phyloP scores from a whole-genome alignment of 352 stramenopile species.

The Phytophthora tentaculata region DNA sequence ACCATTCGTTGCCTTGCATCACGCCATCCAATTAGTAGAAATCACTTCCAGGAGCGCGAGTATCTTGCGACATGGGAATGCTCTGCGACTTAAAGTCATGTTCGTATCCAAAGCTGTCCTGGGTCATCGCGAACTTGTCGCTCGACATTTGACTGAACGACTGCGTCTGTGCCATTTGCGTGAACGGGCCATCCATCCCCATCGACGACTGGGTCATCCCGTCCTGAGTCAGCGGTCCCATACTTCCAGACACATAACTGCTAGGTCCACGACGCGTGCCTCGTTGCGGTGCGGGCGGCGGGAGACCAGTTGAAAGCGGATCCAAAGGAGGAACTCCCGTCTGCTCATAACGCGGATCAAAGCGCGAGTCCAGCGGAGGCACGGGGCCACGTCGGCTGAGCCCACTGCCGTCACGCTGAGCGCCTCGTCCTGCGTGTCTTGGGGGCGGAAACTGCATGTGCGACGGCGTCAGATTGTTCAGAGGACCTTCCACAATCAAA shows the following conservation, averaged over 20 bases:
- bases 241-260: conserved; percentile 40
- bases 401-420: conserved; percentile 37
- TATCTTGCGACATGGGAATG: conserved; percentile 83
- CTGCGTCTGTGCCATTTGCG: conserved; percentile 79
- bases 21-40: conserved; percentile 64
- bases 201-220: conserved; percentile 69
- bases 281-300: conserved; percentile 44
- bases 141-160: conserved; percentile 86
- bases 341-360: conserved; percentile 86
- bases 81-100: conserved; percentile 88
- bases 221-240: conserved; percentile 81
- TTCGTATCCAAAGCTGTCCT: conserved; percentile 82
- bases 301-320: conserved; percentile 32
- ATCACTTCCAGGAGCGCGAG: conserved; percentile 49
- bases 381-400: conserved; percentile 57
- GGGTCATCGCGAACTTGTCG: conserved; percentile 86
- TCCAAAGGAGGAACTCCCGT: conserved; percentile 26
- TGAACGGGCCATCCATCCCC: conserved; percentile 78
- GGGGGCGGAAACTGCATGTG: conserved; percentile 97
- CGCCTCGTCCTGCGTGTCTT: conserved; percentile 48
- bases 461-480: conserved; percentile 97
- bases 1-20: conserved; percentile 7
- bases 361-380: conserved; percentile 84
- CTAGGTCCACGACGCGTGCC: conserved; percentile 37
- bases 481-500: conserved; percentile 95